phyloP scores from a whole-genome alignment of 768 basidiomycete genomes.

The Pleurotus djamor region DNA sequence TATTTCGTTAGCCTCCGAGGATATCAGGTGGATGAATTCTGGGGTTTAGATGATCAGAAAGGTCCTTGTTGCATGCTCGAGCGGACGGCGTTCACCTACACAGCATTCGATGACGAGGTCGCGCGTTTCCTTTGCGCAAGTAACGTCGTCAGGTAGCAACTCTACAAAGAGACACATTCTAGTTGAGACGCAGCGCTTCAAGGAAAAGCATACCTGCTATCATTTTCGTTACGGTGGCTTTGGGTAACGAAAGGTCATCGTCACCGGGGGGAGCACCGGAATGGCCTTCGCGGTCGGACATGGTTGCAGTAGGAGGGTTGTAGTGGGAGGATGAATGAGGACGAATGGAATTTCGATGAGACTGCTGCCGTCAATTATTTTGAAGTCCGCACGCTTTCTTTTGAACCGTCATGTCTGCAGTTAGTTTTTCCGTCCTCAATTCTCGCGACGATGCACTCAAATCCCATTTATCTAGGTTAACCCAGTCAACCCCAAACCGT shows the following conservation, averaged over 20 bases:
- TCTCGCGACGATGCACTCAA: constrained; percentile 11
- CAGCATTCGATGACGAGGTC: constrained; percentile 98
- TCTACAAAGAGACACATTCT: constrained; percentile 47
- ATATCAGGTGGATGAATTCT: constrained; percentile 99
- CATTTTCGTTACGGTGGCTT: constrained; percentile 98
- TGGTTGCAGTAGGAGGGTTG: constrained; percentile 22
- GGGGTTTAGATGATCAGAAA: constrained; percentile 8
- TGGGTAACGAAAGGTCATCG: constrained; percentile 92
- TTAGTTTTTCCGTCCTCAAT: constrained; percentile 30
- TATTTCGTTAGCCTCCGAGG: constrained; percentile 96
- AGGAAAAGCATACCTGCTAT: constrained; percentile 64
- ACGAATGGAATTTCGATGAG: constrained; percentile 7
- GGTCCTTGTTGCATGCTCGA: not conserved
- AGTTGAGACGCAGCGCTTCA: constrained; percentile 4
- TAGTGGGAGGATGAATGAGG: not conserved
- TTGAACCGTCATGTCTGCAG: constrained; percentile 63
- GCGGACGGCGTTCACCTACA: constrained; percentile 77
- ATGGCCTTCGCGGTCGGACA: constrained; percentile 92
- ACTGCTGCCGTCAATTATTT: constrained; percentile 19
- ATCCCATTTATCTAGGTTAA: constrained; percentile 49
- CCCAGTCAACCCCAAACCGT: constrained; percentile 98
- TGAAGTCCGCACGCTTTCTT: constrained; percentile 12
- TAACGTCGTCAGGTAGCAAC: constrained; percentile 81
- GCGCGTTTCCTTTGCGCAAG: constrained; percentile 93
- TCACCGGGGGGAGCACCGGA: constrained; percentile 66